Base-by-base conservation (phyloP, 169 alveolate genomes). In the Plasmodium billcollinsi region DNA sequence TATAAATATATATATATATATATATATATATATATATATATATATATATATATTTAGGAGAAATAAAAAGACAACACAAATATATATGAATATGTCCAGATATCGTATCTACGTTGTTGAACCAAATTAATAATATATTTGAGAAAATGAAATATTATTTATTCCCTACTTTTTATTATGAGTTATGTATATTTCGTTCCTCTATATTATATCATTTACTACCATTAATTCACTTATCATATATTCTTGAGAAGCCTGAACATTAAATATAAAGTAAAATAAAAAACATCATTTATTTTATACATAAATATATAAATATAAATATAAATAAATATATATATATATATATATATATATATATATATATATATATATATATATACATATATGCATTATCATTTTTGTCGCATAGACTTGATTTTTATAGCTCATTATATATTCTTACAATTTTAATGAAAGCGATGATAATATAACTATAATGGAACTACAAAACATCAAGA, bases 401-500 rank as follows among this genome's bases (percentile, higher is more conserved):
- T 20, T 74, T 15, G 29, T 12, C 2, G 62, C 43, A 26, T 8
- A 5, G 4, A 63, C 24, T 4, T 20, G 39, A 14, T 26, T 8
- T 11, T 18, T 61, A 20, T 61, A 61, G 12, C 9, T 26, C 4
- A 20, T 58, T 21, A 18, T 58, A 45, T 39, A 18, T 24, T 29
- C 90, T 71, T 80, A 80, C 90, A 80, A 21, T 69, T 80, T 80
- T 54, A 80, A 54, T 15, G 90, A 80, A 21, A 80, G 59, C 24
- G 90, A 80, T 3, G 90, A 80, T 26, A 80, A 59, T 7, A 80
- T 80, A 12, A 80, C 90, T 67, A 80, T 62, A 11, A 80, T 54
- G 2, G 90, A 80, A 58, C 90, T 80, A 62, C 90, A 80, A 67
- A 80, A 80, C 90, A 80, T 80, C 9, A 80, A 39, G 65, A 80